Evolutionary conservation across 2,329 filamentous ascomycete genomes (phyloP).

Genomic region (Aspergillus hortae): DNA sequence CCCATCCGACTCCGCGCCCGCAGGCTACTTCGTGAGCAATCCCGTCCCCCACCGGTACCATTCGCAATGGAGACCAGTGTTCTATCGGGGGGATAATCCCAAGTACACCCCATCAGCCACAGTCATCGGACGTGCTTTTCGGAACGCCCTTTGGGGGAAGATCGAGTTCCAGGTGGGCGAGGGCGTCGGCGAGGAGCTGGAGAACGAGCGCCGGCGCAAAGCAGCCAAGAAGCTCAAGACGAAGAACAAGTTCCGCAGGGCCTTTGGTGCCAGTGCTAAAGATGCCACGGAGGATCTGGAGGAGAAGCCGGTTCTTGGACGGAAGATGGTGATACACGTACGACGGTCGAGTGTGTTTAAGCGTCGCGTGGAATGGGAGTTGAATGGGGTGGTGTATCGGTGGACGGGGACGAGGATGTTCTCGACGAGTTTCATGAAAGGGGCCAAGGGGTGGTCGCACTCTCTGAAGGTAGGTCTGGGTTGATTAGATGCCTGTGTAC

Average conservation of each 20-base stretch:
- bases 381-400: constrained; percentile 7
- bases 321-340: neutral
- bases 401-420: constrained; percentile 11
- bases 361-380: constrained; percentile 5
- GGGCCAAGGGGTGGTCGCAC: constrained; percentile 8
- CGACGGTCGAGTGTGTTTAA: neutral
- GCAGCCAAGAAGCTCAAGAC: constrained; percentile 1
- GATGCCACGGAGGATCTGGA: neutral
- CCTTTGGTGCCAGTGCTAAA: constrained; percentile 5
- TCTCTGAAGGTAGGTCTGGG: constrained; percentile 6
- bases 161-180: constrained; percentile 7
- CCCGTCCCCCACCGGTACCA: constrained; percentile 2
- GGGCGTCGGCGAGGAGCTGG: constrained; percentile 8
- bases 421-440: constrained; percentile 1
- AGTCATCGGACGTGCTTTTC: constrained; percentile 4
- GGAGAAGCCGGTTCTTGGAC: neutral
- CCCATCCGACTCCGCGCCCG: constrained; percentile 1
- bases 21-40: constrained; percentile 8
- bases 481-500: neutral
- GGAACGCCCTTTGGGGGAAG: constrained; percentile 2
- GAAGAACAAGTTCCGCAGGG: constrained; percentile 7
- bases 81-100: constrained; percentile 11
- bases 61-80: constrained; percentile 4
- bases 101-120: constrained; percentile 5
- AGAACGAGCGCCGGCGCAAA: constrained; percentile 1